These are phyloP conservation scores for Dalbergia oliveri DNA, from an alignment of 306 rosid genomes.

Conservation along the genomic window DNA sequence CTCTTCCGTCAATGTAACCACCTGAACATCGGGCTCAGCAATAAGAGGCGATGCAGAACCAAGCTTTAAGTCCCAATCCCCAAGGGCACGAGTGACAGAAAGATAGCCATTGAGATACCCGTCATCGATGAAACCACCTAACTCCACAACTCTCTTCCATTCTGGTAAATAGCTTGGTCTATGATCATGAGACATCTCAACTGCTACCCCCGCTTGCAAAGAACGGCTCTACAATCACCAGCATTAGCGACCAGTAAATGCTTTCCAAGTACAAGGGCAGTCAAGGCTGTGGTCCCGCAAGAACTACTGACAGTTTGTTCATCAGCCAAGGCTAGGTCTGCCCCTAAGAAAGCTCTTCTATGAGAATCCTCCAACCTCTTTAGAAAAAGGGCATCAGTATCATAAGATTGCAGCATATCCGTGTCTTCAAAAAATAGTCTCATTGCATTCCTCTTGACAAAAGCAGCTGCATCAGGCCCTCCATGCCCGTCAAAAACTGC, in stretches of 20 bases:
- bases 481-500: slow-evolving; percentile 95
- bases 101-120: slow-evolving; percentile 77
- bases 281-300: slow-evolving; percentile 87
- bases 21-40: slow-evolving; percentile 82
- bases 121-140: slow-evolving; percentile 66
- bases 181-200: slow-evolving; percentile 86
- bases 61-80: slow-evolving; percentile 81
- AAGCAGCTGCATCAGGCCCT: slow-evolving; percentile 90
- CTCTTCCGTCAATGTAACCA: slow-evolving; percentile 63
- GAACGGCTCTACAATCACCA: slow-evolving; percentile 94
- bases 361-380: slow-evolving; percentile 75
- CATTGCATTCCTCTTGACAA: slow-evolving; percentile 75
- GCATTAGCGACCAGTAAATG: slow-evolving; percentile 87
- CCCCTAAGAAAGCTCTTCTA: slow-evolving; percentile 69
- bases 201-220: slow-evolving; percentile 70
- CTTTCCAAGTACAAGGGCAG: slow-evolving; percentile 79
- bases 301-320: slow-evolving; percentile 63
- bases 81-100: slow-evolving; percentile 81
- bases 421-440: slow-evolving; percentile 76
- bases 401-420: slow-evolving; percentile 59
- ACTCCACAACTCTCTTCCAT: slow-evolving; percentile 66
- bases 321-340: slow-evolving; percentile 77
- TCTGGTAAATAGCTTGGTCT: slow-evolving; percentile 71
- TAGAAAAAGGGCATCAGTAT: slow-evolving; percentile 55
- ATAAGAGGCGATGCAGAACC: slow-evolving; percentile 78